phyloP scores from a whole-genome alignment of 2,329 filamentous ascomycete species.

The Phialophora tarda region DNA sequence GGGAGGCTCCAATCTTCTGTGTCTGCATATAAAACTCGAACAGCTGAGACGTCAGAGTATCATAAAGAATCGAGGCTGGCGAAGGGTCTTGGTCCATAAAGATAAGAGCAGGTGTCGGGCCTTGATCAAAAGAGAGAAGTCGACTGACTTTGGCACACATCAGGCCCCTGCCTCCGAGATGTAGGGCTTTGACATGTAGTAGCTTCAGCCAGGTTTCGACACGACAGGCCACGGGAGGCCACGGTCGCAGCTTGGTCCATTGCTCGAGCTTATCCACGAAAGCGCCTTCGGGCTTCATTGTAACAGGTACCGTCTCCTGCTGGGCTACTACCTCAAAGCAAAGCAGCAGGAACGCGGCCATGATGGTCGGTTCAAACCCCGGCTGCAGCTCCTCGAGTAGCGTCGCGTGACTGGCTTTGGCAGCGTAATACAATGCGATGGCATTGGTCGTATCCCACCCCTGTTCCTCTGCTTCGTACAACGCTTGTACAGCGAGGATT shows the following conservation, averaged over 20 bases:
- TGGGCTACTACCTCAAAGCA: slow-evolving; percentile 30
- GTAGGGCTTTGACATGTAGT: slow-evolving; percentile 24
- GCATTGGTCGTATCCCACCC: slow-evolving; percentile 21
- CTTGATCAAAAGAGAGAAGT: slow-evolving; percentile 14
- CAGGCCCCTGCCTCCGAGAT: slow-evolving; percentile 25
- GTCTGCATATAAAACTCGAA: slow-evolving; percentile 26
- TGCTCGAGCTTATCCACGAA: slow-evolving; percentile 20
- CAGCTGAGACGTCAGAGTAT: slow-evolving; percentile 5
- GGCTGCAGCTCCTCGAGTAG: slow-evolving; percentile 9
- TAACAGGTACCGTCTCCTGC: slow-evolving; percentile 24
- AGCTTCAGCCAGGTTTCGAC: slow-evolving; percentile 22
- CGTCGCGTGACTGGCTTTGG: slow-evolving; percentile 21
- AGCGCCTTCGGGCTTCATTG: slow-evolving; percentile 17
- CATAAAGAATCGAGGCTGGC: slow-evolving; percentile 9
- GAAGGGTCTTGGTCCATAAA: slow-evolving; percentile 5
- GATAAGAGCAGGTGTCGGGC: slow-evolving; percentile 5
- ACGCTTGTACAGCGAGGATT: slow-evolving; percentile 14
- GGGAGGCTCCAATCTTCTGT: slow-evolving; percentile 17
- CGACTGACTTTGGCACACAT: slow-evolving; percentile 19
- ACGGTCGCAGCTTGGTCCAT: slow-evolving; percentile 21
- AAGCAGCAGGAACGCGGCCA: slow-evolving; percentile 19
- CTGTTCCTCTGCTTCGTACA: slow-evolving; percentile 16
- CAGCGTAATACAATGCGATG: slow-evolving; percentile 19
- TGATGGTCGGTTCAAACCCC: slow-evolving; percentile 16
- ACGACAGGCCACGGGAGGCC: slow-evolving; percentile 20